These are phyloP conservation scores for Pichia insulana DNA, from an alignment of 805 yeast genomes.

Conservation along the genomic window DNA sequence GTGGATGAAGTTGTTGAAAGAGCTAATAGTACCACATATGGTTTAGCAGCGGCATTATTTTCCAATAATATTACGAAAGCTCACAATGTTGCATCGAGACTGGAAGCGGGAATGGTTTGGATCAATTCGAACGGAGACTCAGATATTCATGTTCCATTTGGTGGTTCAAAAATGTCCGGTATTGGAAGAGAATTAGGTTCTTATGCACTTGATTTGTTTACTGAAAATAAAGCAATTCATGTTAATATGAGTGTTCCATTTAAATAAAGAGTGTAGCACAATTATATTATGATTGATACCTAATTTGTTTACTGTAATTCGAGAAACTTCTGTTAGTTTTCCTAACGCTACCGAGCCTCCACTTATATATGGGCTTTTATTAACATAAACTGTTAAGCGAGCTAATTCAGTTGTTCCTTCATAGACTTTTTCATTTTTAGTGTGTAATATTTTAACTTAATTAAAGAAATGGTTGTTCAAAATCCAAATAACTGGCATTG, in stretches of 20 bases:
- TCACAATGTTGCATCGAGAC: slow-evolving; percentile 48
- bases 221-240: slow-evolving; percentile 60
- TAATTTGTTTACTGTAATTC: too few species aligned
- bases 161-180: slow-evolving; percentile 62
- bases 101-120: slow-evolving; percentile 63
- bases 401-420: too few species aligned
- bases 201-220: slow-evolving; percentile 53
- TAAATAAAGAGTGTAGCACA: background rate
- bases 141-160: slow-evolving; percentile 53
- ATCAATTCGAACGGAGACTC: slow-evolving; percentile 51
- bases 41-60: slow-evolving; percentile 75
- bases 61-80: slow-evolving; percentile 55
- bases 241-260: slow-evolving; percentile 41
- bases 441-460: too few species aligned
- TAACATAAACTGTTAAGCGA: too few species aligned
- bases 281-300: background rate
- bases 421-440: too few species aligned
- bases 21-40: slow-evolving; percentile 65
- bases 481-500: slow-evolving; percentile 99
- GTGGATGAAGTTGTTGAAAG: slow-evolving; percentile 54
- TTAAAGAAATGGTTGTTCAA: slow-evolving; percentile 67
- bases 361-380: too few species aligned
- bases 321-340: background rate
- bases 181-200: slow-evolving; percentile 62
- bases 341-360: too few species aligned